phyloP scores from a whole-genome alignment of 495 filamentous ascomycete genomes.

The Poronia punctata region DNA sequence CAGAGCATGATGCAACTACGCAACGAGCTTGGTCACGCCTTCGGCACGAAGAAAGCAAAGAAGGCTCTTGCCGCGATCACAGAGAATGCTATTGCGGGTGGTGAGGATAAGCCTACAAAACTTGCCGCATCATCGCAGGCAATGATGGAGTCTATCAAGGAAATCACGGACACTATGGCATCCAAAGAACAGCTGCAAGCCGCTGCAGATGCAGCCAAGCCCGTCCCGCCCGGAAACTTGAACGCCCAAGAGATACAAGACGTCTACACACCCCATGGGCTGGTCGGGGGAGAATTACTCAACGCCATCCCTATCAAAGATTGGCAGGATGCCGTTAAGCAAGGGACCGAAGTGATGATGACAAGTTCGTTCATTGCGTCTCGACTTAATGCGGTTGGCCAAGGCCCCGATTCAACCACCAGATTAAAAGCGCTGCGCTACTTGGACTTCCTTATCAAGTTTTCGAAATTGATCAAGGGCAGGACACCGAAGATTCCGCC shows the following conservation, averaged over 20 bases:
- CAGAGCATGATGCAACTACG: conserved; percentile 53
- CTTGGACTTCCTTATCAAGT: conserved; percentile 56
- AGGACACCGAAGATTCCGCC: conserved; percentile 37
- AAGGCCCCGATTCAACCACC: conserved; percentile 47
- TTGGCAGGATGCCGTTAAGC: conserved; percentile 63
- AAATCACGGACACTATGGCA: conserved; percentile 49
- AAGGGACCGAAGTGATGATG: conserved; percentile 47
- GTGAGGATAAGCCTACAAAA: conserved; percentile 36
- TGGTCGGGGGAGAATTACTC: conserved; percentile 58
- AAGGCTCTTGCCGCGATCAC: conserved; percentile 72
- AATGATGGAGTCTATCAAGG: conserved; percentile 56
- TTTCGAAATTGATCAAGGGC: conserved; percentile 39
- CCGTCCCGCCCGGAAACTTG: conserved; percentile 69
- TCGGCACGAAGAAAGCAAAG: conserved; percentile 90
- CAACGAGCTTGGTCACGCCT: conserved; percentile 73
- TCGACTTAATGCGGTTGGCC: conserved; percentile 50
- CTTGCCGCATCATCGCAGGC: conserved; percentile 53
- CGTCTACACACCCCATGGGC: conserved; percentile 65
- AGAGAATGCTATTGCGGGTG: conserved; percentile 63
- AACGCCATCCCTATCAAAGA: conserved; percentile 60
- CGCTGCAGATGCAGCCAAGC: conserved; percentile 61
- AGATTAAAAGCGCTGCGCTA: conserved; percentile 61
- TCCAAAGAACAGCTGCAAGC: conserved; percentile 57
- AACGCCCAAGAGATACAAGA: conserved; percentile 66
- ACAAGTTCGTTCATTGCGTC: conserved; percentile 60